phyloP scores from a whole-genome alignment of 169 alveolate genomes.

The Plasmodium sp. region DNA sequence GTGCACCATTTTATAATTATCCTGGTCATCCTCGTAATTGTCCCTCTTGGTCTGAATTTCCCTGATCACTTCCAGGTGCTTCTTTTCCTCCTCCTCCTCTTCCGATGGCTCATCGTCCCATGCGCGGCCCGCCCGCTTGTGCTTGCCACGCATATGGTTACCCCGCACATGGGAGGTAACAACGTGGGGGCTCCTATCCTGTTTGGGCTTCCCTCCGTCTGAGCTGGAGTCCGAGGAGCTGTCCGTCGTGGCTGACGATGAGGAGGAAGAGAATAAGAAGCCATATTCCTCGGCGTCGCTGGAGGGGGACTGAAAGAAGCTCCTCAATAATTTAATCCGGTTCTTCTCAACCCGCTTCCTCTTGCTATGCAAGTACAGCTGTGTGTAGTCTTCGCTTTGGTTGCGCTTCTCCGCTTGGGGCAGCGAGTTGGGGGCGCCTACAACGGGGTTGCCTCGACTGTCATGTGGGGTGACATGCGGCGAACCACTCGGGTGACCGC shows the following conservation, averaged over 20 bases:
- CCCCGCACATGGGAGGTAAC: background rate
- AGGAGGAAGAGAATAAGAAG: constrained; percentile 7
- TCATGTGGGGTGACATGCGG: background rate
- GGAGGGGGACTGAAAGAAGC: constrained; percentile 11
- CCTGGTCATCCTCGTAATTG: constrained; percentile 16
- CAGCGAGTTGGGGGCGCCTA: background rate
- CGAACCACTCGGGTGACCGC: background rate
- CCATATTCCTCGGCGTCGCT: constrained; percentile 1
- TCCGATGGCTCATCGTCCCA: background rate
- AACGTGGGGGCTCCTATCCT: background rate
- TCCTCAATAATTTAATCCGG: constrained; percentile 22
- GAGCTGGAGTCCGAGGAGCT: background rate
- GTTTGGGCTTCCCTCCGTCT: background rate
- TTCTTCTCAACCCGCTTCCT: background rate
- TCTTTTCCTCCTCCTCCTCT: constrained; percentile 65
- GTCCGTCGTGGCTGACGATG: background rate
- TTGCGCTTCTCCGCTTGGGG: background rate
- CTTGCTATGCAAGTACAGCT: background rate
- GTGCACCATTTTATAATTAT: constrained; percentile 52
- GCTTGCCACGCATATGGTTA: background rate
- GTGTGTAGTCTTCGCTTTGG: background rate
- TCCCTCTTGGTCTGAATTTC: constrained; percentile 50
- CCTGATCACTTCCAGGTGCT: constrained; percentile 48
- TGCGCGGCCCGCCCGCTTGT: background rate
- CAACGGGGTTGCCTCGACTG: background rate